A percentile compares a stretch with the other conserved stretches of the same genome.
Conservation (phyloP, 2,329 filamentous ascomycete genomes). For the Xylariales sp. region DNA sequence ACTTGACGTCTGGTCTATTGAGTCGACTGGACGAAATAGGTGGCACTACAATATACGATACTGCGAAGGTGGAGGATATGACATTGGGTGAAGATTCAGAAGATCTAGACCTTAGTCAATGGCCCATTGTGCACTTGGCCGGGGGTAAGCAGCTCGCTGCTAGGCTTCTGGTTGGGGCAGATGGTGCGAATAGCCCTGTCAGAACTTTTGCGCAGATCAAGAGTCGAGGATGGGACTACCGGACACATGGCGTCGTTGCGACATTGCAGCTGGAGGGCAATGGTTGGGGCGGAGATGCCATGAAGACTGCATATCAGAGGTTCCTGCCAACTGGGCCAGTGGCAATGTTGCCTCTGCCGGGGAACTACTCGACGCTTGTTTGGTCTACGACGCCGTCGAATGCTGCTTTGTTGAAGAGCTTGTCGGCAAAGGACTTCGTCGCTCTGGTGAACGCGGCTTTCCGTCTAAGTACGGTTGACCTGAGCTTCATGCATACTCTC, state of each 20-base stretch:
- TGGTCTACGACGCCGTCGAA: conserved; percentile 88
- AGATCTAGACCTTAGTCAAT: conserved; percentile 72
- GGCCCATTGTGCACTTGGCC: conserved; percentile 77
- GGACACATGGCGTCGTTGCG: conserved; percentile 84
- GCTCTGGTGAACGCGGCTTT: conserved; percentile 94
- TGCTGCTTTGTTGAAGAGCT: conserved; percentile 72
- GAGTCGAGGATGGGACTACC: conserved; percentile 89
- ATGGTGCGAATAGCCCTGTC: conserved; percentile 92
- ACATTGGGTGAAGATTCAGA: conserved; percentile 64
- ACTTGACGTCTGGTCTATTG: conserved; percentile 76
- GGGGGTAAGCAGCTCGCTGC: conserved; percentile 67
- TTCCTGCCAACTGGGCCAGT: conserved; percentile 91
- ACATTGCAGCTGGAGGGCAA: conserved; percentile 69
- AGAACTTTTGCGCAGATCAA: conserved; percentile 82
- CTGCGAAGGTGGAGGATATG: conserved; percentile 76
- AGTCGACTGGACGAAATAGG: conserved; percentile 66
- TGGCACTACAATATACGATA: conserved; percentile 67
- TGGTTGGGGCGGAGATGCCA: conserved; percentile 47
- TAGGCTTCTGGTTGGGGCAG: conserved; percentile 83
- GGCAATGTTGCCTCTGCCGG: conserved; percentile 84
- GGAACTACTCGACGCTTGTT: conserved; percentile 77
- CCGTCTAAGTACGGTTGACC: conserved; percentile 71
- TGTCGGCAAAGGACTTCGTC: conserved; percentile 68
- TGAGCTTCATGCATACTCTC: conserved; percentile 74
- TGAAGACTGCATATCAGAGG: conserved; percentile 84